phyloP scores from a whole-genome alignment of 2,329 filamentous ascomycete species.

The Aspergillus fumigatiaffinis region DNA sequence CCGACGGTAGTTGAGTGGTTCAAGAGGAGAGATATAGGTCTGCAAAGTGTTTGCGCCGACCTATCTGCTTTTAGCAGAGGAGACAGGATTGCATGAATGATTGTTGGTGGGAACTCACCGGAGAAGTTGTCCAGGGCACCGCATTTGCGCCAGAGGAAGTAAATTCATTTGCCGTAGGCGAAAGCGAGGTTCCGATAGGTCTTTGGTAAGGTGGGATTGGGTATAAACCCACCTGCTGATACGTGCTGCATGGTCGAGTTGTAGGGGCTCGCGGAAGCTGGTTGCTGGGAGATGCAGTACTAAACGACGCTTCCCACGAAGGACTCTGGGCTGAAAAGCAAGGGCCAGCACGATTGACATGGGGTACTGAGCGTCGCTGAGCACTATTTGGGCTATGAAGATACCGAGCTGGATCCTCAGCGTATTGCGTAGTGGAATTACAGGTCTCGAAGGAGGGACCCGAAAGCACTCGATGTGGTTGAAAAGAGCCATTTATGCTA shows the following conservation, averaged over 20 bases:
- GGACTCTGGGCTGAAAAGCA: conserved; percentile 32
- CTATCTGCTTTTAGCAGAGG: conserved; percentile 21
- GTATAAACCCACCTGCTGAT: conserved; percentile 35
- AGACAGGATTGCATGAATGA: neutral
- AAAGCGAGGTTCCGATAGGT: conserved; percentile 62
- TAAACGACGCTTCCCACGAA: conserved; percentile 33
- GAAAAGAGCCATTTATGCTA: conserved; percentile 19
- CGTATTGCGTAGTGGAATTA: conserved; percentile 26
- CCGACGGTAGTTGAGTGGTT: conserved; percentile 93
- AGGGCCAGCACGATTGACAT: conserved; percentile 27
- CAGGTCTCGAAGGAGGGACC: conserved; percentile 26
- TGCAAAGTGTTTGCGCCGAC: conserved; percentile 53
- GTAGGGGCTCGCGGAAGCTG: conserved; percentile 24
- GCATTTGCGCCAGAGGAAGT: conserved; percentile 45
- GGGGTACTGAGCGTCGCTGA: conserved; percentile 28
- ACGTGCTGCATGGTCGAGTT: conserved; percentile 28
- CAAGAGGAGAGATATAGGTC: conserved; percentile 79
- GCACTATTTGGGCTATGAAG: conserved; percentile 21
- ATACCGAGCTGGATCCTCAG: conserved; percentile 29
- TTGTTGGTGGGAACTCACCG: conserved; percentile 49
- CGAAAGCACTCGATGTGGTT: conserved; percentile 33
- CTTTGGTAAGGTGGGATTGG: conserved; percentile 47
- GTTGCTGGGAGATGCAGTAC: conserved; percentile 20
- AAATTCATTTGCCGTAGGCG: conserved; percentile 71
- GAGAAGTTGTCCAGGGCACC: conserved; percentile 32